Evolutionary conservation across 169 alveolate species (phyloP).

Genomic region (Theileria equi): DNA sequence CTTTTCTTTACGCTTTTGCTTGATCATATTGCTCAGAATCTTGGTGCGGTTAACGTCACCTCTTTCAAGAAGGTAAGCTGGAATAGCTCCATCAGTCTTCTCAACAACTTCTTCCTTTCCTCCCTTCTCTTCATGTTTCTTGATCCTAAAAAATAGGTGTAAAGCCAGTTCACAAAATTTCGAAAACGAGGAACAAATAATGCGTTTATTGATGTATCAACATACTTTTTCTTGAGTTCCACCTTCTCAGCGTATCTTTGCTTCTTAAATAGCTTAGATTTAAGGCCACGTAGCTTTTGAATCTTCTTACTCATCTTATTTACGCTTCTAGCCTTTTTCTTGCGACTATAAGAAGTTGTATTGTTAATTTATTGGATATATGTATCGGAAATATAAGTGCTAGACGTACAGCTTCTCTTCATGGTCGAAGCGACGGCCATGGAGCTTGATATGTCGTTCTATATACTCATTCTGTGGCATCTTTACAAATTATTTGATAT

Average conservation of each 20-base stretch:
- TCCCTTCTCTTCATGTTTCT: constrained; percentile 67
- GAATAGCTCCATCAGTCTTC: constrained; percentile 95
- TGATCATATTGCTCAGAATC: constrained; percentile 94
- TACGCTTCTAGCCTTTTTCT: constrained; percentile 92
- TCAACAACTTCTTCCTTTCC: constrained; percentile 56
- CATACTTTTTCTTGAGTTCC: constrained; percentile 94
- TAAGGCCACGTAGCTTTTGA: constrained; percentile 91
- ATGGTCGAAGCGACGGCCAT: constrained; percentile 93
- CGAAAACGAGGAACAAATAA: neutral
- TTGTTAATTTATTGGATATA: neutral
- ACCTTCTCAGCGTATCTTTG: constrained; percentile 97
- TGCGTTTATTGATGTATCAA: constrained; percentile 71
- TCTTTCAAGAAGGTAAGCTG: constrained; percentile 97
- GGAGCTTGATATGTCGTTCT: constrained; percentile 92
- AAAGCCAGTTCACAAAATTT: neutral
- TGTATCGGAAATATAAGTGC: neutral
- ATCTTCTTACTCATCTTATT: constrained; percentile 91
- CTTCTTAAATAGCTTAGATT: constrained; percentile 94
- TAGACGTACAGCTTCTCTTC: constrained; percentile 80
- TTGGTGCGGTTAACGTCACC: constrained; percentile 93
- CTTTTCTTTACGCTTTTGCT: constrained; percentile 97
- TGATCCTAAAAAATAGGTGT: constrained; percentile 44
- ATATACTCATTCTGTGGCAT: constrained; percentile 98
- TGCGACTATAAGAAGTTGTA: constrained; percentile 70
- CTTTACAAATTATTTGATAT: neutral